Percentiles rank a stretch among this genome's conserved stretches.
Conservation (phyloP, 2,329 filamentous ascomycete species). For the Pseudonectria foliicola region DNA sequence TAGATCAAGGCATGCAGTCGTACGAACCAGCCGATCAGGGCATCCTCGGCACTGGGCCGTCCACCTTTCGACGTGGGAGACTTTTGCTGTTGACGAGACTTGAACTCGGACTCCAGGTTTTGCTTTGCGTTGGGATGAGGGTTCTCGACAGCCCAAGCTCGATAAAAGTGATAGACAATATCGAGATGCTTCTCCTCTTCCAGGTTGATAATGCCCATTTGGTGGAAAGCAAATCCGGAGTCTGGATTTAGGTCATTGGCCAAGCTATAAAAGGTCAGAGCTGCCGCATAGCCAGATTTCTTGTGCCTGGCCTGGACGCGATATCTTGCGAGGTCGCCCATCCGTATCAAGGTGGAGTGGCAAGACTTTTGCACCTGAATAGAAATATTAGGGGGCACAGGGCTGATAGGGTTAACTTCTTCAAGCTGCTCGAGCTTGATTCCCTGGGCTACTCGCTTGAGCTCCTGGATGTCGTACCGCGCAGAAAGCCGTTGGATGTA, state of each 20-base stretch:
- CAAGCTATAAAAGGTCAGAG: conserved; percentile 76
- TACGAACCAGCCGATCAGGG: conserved; percentile 74
- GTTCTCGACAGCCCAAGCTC: conserved; percentile 65
- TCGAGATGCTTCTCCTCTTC: conserved; percentile 74
- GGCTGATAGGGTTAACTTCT: conserved; percentile 36
- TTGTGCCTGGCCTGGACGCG: conserved; percentile 67
- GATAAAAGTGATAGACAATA: conserved; percentile 83
- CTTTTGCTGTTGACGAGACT: conserved; percentile 37
- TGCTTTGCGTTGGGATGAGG: conserved; percentile 67
- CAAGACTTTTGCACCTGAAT: conserved; percentile 64
- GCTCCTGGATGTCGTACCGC: conserved; percentile 41
- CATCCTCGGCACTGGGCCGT: conserved; percentile 49
- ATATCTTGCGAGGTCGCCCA: conserved; percentile 88
- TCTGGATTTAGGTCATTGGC: conserved; percentile 71
- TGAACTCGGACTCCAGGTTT: conserved; percentile 77
- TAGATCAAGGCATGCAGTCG: conserved; percentile 81
- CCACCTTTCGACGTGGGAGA: conserved; percentile 25
- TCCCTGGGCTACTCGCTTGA: conserved; percentile 16
- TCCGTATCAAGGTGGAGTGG: conserved; percentile 73
- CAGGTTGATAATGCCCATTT: conserved; percentile 79
- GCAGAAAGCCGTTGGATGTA: conserved; percentile 72
- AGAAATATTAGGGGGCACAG: conserved; percentile 43
- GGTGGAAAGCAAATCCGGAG: conserved; percentile 80
- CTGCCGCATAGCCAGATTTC: conserved; percentile 68
- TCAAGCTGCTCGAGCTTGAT: conserved; percentile 34